Evolutionary conservation across 2,329 filamentous ascomycete species (phyloP).

Genomic region (Ploettnerulaceae sp.): DNA sequence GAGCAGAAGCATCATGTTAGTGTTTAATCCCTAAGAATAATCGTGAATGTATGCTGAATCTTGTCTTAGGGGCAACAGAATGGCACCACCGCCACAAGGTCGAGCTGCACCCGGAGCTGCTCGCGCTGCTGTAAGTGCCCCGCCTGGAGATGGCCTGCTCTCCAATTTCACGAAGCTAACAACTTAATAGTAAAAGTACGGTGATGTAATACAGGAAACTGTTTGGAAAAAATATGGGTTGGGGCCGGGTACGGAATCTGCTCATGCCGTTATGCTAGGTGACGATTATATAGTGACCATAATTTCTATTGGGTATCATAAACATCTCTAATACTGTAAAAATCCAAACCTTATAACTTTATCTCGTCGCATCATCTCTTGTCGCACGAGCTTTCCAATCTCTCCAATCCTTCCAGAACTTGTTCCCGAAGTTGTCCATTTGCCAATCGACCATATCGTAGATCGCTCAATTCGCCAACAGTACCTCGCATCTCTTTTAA

Average conservation of each 20-base stretch:
- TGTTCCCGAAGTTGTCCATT: slow-evolving; percentile 60
- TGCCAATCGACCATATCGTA: slow-evolving; percentile 72
- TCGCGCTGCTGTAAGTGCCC: slow-evolving; percentile 24
- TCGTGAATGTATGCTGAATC: slow-evolving; percentile 22
- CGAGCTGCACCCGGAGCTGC: slow-evolving; percentile 21
- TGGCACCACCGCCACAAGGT: slow-evolving; percentile 9
- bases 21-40: slow-evolving; percentile 22
- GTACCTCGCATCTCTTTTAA: slow-evolving; percentile 58
- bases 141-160: slow-evolving; percentile 25
- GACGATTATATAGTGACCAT: slow-evolving; percentile 24
- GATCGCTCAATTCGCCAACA: slow-evolving; percentile 71
- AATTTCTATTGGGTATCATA: slow-evolving; percentile 31
- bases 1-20: slow-evolving; percentile 73
- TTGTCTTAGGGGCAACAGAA: slow-evolving; percentile 26
- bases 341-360: neutral
- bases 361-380: slow-evolving; percentile 12
- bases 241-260: slow-evolving; percentile 6
- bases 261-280: slow-evolving; percentile 7
- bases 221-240: slow-evolving; percentile 3
- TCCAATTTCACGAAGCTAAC: slow-evolving; percentile 16
- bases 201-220: slow-evolving; percentile 1
- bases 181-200: slow-evolving; percentile 12
- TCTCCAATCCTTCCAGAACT: slow-evolving; percentile 60
- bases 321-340: slow-evolving; percentile 12
- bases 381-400: slow-evolving; percentile 45